Percentiles rank a stretch among this genome's conserved stretches.
Conservation (phyloP, 371 early-diverging fungal genomes). For the Polyrhizophydium stewartii region DNA sequence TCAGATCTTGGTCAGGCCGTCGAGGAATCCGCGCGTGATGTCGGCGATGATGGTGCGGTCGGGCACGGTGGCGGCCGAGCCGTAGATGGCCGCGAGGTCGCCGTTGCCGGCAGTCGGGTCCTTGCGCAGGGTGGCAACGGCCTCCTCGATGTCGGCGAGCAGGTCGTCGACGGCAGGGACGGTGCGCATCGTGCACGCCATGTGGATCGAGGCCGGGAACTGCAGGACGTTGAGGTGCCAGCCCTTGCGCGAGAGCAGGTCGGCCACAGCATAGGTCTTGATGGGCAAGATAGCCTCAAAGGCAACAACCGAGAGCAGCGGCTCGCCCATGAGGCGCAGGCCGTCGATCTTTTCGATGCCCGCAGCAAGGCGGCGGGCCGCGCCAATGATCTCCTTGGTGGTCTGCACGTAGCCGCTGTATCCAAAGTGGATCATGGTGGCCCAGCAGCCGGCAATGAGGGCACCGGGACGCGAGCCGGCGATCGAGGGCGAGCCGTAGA, state of each 20-base stretch:
- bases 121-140: conserved; percentile 60
- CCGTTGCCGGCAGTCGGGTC: conserved; percentile 67
- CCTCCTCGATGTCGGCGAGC: conserved; percentile 72
- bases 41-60: conserved; percentile 80
- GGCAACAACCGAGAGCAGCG: conserved; percentile 79
- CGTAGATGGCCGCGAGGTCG: conserved; percentile 84
- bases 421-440: conserved; percentile 86
- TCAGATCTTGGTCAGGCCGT: conserved; percentile 72
- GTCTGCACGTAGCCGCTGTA: conserved; percentile 79
- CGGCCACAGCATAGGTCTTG: conserved; percentile 82
- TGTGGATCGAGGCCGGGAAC: conserved; percentile 84
- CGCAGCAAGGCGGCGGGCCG: conserved; percentile 64
- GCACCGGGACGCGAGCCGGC: conserved; percentile 94
- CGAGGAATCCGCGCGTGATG: conserved; percentile 80
- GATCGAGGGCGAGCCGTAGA: conserved; percentile 91
- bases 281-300: conserved; percentile 65
- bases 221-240: conserved; percentile 91
- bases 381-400: conserved; percentile 73
- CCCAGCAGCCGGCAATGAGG: conserved; percentile 95
- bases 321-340: conserved; percentile 81
- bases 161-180: conserved; percentile 66
- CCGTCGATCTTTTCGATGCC: conserved; percentile 66
- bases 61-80: conserved; percentile 83
- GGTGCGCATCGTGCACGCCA: conserved; percentile 82
- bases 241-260: conserved; percentile 43